A percentile compares a stretch with the other conserved stretches of the same genome.
These are phyloP conservation scores for Pleurotus platypus DNA, from an alignment of 768 basidiomycete species.

Conservation along the genomic window DNA sequence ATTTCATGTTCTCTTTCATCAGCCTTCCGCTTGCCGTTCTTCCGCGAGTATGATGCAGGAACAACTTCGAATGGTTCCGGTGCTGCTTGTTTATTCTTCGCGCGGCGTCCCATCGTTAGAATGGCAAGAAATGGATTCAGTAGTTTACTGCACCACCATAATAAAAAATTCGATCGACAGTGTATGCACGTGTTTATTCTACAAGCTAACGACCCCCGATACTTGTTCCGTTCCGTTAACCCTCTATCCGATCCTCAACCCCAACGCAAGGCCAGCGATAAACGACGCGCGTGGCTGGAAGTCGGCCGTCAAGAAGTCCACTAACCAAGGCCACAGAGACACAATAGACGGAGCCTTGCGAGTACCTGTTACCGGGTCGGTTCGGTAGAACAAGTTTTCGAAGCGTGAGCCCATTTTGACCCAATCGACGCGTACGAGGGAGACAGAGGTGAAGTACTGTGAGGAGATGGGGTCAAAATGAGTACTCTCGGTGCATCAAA, in stretches of 20 bases:
- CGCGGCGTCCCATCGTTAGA: constrained; percentile 70
- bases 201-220: not conserved
- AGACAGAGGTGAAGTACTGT: constrained; percentile 77
- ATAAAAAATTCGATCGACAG: constrained; percentile 18
- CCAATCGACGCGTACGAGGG: constrained; percentile 83
- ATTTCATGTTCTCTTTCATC: constrained; percentile 30
- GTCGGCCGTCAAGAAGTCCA: constrained; percentile 87
- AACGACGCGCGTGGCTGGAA: constrained; percentile 91
- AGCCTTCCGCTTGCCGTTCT: constrained; percentile 74
- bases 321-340: constrained; percentile 62
- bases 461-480: not conserved
- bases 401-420: constrained; percentile 56
- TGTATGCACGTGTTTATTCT: constrained; percentile 10
- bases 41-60: constrained; percentile 42
- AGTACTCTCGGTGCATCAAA: not conserved
- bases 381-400: constrained; percentile 69
- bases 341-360: constrained; percentile 59
- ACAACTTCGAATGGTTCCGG: constrained; percentile 49
- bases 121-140: not conserved
- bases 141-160: constrained; percentile 2
- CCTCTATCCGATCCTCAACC: constrained; percentile 63
- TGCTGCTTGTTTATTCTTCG: constrained; percentile 79
- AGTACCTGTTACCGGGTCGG: constrained; percentile 44
- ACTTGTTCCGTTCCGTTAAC: constrained; percentile 26
- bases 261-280: constrained; percentile 77